Evolutionary conservation across 1,284 basidiomycete genomes (phyloP).

Genomic region (Salmacisia buchloeana): DNA sequence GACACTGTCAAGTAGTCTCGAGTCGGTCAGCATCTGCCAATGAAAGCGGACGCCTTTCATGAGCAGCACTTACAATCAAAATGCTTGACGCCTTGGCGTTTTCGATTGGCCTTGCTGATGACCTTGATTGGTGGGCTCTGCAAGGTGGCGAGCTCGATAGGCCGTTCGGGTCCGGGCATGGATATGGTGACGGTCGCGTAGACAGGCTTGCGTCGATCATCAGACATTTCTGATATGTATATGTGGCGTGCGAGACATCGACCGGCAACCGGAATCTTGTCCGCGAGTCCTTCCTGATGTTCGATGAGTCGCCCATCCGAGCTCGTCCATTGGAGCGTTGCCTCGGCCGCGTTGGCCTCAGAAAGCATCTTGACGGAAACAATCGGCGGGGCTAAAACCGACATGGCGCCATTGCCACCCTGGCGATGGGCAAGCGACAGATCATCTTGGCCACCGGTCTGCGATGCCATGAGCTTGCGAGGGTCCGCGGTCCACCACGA

Average conservation of each 20-base stretch:
- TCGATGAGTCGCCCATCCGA: background rate
- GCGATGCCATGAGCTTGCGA: constrained; percentile 33
- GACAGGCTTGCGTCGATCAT: constrained; percentile 62
- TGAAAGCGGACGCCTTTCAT: constrained; percentile 3
- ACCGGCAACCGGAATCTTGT: constrained; percentile 12
- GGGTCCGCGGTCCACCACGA: constrained; percentile 69
- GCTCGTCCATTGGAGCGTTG: background rate
- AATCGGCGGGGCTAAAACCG: background rate
- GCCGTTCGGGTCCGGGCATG: constrained; percentile 74
- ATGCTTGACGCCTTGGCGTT: constrained; percentile 76
- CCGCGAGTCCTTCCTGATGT: background rate
- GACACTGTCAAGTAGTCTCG: constrained; percentile 56
- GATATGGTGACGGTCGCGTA: constrained; percentile 84
- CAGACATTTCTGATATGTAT: constrained; percentile 41
- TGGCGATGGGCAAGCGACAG: no score
- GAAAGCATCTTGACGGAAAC: background rate
- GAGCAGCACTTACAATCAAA: constrained; percentile 59
- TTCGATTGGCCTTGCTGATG: constrained; percentile 69
- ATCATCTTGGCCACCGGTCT: background rate
- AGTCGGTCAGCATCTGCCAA: constrained; percentile 4
- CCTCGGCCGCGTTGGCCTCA: background rate
- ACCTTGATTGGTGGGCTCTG: constrained; percentile 91
- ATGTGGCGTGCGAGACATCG: constrained; percentile 37
- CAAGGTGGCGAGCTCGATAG: constrained; percentile 64
- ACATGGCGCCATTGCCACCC: background rate